Percentiles rank a stretch among this genome's conserved stretches.
phyloP scores from a whole-genome alignment of 1,139 yeast genomes.

The Hanseniaspora gamundiae region DNA sequence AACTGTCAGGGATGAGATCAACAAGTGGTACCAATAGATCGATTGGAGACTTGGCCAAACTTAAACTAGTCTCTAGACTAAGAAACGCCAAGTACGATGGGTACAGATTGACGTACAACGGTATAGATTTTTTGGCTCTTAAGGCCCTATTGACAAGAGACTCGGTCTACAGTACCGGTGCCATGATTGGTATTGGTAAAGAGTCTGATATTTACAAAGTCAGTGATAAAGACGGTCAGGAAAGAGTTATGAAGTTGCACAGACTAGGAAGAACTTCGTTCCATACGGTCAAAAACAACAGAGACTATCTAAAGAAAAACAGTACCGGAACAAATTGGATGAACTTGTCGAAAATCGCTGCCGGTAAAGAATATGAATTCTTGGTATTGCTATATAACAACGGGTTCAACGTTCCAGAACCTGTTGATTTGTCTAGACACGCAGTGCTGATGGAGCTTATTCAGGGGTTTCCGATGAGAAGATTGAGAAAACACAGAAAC shows the following conservation, averaged over 20 bases:
- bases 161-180: conserved; percentile 67
- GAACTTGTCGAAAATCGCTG: conserved; percentile 82
- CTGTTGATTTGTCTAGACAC: conserved; percentile 84
- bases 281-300: conserved; percentile 79
- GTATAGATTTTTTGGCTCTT: conserved; percentile 84
- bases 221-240: conserved; percentile 51
- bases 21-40: conserved; percentile 67
- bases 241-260: conserved; percentile 76
- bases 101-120: conserved; percentile 74
- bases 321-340: conserved; percentile 68
- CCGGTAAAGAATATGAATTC: conserved; percentile 81
- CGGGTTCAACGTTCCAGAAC: conserved; percentile 79
- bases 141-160: conserved; percentile 68
- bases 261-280: conserved; percentile 90
- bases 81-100: conserved; percentile 91
- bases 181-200: conserved; percentile 91
- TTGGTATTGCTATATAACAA: conserved; percentile 63
- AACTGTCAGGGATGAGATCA: conserved; percentile 66
- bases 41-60: conserved; percentile 77
- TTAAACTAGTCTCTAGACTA: conserved; percentile 61
- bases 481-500: conserved; percentile 54
- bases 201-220: conserved; percentile 94
- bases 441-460: conserved; percentile 87
- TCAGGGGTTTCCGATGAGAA: conserved; percentile 82
- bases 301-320: conserved; percentile 74